Evolutionary conservation across 352 stramenopile species (phyloP), one percentile per base, ranked within the genome.

Genomic region (Globisporangium alternatum): DNA sequence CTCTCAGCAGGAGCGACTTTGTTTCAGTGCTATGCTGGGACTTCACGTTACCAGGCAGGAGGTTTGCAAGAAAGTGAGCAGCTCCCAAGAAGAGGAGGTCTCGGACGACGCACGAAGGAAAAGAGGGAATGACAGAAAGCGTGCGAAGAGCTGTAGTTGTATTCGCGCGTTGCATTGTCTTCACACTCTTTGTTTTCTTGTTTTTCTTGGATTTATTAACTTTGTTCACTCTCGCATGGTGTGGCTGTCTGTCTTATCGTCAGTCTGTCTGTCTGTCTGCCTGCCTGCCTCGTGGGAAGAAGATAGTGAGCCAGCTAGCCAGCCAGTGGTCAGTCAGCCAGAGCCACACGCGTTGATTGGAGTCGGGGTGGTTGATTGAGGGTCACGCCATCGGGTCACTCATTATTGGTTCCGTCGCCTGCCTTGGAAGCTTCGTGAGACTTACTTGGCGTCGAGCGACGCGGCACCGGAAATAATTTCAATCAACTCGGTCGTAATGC

Each of bases 391-490:
- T 55, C 48, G 48, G 21, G 28, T 58, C 52, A 58, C 52, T 58
- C 52, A 58, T 19, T 41, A 7, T 41, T 41, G 52, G 33, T 47
- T 47, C 41, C 41, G 41, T 47, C 41, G 52, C 21, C 19, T 58
- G 17, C 30, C 31, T 39, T 58, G 30, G 19, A 35, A n/a, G 17
- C 15, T 12, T 41, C 35, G 9, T 12, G 15, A 47, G 41, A 43
- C 49, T 56, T 61, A 65, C 66, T 80, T 86, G 89, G 79, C 89
- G 76, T 99, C 94, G 71, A 99, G 86, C 51, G 96, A 98, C 59
- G 96, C 90, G 39, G 97, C 97, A 83, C 97, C 97, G 69, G 96
- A 99, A 68, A 98, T 98, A 88, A 98, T 98, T 88, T 98, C 96
- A 83, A 98, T 98, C 57, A 98, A 81, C 83, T 98, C 96, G 56